phyloP scores from a whole-genome alignment of 805 yeast genomes.

The Candida railenensis region DNA sequence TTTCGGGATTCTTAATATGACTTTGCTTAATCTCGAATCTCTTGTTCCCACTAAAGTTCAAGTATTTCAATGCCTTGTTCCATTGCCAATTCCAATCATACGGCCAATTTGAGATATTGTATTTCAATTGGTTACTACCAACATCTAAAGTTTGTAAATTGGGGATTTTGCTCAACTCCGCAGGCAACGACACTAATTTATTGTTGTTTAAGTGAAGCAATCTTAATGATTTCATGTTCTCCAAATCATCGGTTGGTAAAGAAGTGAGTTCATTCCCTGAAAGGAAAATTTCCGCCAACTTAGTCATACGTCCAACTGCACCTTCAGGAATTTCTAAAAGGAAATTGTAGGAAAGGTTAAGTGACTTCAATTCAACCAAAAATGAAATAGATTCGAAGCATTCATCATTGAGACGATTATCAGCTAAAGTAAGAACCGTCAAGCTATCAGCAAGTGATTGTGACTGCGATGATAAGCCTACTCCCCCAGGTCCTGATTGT shows the following conservation, averaged over 20 bases:
- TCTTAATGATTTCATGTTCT: conserved; percentile 53
- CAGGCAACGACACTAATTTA: conserved; percentile 80
- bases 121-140: conserved; percentile 85
- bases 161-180: conserved; percentile 72
- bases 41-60: conserved; percentile 91
- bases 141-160: conserved; percentile 77
- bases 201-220: conserved; percentile 77
- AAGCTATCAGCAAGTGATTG: conserved; percentile 49
- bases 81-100: conserved; percentile 98
- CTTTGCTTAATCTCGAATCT: conserved; percentile 82
- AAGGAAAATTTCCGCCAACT: conserved; percentile 63
- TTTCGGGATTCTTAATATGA: conserved; percentile 52
- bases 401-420: conserved; percentile 79
- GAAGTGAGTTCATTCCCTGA: conserved; percentile 82
- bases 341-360: conserved; percentile 84
- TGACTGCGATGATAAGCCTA: conserved; percentile 6
- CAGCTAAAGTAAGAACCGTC: conserved; percentile 64
- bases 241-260: conserved; percentile 85
- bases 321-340: conserved; percentile 79
- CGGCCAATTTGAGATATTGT: conserved; percentile 90
- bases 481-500: not conserved
- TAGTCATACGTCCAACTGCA: conserved; percentile 54
- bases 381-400: conserved; percentile 66
- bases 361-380: conserved; percentile 53
- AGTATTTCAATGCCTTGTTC: conserved; percentile 69